phyloP scores from a whole-genome alignment of 1,284 basidiomycete genomes.

The Porogramme epimiltina region DNA sequence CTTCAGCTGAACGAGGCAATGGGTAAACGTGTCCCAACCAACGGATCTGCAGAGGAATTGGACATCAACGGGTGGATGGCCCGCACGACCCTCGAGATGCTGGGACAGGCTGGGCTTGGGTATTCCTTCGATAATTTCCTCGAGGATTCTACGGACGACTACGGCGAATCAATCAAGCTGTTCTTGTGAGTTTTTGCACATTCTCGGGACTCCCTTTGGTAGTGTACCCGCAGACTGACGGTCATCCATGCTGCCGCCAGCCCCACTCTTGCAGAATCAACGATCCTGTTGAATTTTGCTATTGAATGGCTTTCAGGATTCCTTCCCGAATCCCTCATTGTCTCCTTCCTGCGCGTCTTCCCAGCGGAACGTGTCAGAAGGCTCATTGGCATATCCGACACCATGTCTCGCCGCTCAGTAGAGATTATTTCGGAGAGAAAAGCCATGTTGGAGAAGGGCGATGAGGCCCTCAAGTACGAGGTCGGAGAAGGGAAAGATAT shows the following conservation, averaged over 20 bases:
- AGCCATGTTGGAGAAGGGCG: constrained; percentile 27
- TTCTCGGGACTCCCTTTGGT: background rate
- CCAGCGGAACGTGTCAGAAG: constrained; percentile 1
- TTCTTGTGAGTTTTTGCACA: constrained; percentile 24
- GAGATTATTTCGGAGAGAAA: constrained; percentile 44
- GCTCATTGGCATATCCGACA: constrained; percentile 33
- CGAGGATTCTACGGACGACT: constrained; percentile 24
- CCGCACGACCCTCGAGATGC: constrained; percentile 36
- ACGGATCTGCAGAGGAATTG: constrained; percentile 19
- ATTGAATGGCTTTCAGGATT: constrained; percentile 5
- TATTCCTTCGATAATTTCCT: constrained; percentile 37
- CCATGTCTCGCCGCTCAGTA: constrained; percentile 38
- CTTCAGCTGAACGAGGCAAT: constrained; percentile 23
- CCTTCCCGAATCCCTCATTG: constrained; percentile 12
- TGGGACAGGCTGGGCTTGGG: constrained; percentile 38
- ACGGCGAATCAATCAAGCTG: constrained; percentile 31
- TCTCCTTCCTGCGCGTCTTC: constrained; percentile 1
- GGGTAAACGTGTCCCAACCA: constrained; percentile 6
- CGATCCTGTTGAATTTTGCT: constrained; percentile 2
- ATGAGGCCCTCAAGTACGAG: constrained; percentile 22
- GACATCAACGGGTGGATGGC: constrained; percentile 36
- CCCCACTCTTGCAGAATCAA: background rate
- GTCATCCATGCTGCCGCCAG: background rate
- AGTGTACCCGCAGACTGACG: background rate
- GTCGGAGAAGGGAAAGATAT: constrained; percentile 43